These are phyloP conservation scores for Leptoxyphium fumago DNA, from an alignment of 2,329 filamentous ascomycete species.

Conservation along the genomic window DNA sequence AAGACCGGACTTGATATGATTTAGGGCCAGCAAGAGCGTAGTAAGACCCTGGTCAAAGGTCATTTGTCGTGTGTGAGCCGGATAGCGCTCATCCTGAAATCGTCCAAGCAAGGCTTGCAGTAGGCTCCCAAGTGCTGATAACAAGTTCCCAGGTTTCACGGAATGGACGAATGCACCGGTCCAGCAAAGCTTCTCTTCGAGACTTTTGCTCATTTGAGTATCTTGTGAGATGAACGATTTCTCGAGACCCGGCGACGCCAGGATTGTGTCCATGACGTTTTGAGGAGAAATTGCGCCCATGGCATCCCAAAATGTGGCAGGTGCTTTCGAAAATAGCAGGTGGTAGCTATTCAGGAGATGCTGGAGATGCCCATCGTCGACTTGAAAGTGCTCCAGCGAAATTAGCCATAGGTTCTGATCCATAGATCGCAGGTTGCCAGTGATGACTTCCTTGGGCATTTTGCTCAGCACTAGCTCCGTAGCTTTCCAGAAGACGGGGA, in stretches of 20 bases:
- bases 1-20: slow-evolving; percentile 7
- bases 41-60: slow-evolving; percentile 48
- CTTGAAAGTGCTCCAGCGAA: slow-evolving; percentile 48
- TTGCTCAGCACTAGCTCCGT: slow-evolving; percentile 59
- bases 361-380: slow-evolving; percentile 41
- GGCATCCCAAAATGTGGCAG: slow-evolving; percentile 75
- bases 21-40: slow-evolving; percentile 11
- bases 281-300: slow-evolving; percentile 68
- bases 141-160: slow-evolving; percentile 58
- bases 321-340: slow-evolving; percentile 57
- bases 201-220: slow-evolving; percentile 38
- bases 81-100: slow-evolving; percentile 41
- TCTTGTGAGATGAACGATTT: slow-evolving; percentile 42
- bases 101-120: slow-evolving; percentile 58
- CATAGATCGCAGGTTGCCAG: slow-evolving; percentile 63
- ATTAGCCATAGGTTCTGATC: slow-evolving; percentile 53
- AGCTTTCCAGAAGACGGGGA: slow-evolving; percentile 68
- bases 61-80: slow-evolving; percentile 43
- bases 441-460: slow-evolving; percentile 59
- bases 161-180: slow-evolving; percentile 64
- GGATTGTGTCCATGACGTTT: slow-evolving; percentile 70
- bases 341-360: slow-evolving; percentile 57
- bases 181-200: slow-evolving; percentile 59
- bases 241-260: slow-evolving; percentile 53
- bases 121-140: slow-evolving; percentile 67